These are phyloP conservation scores for Eucalyptus paniculata DNA, from an alignment of 345 rosid species.

Conservation along the genomic window DNA sequence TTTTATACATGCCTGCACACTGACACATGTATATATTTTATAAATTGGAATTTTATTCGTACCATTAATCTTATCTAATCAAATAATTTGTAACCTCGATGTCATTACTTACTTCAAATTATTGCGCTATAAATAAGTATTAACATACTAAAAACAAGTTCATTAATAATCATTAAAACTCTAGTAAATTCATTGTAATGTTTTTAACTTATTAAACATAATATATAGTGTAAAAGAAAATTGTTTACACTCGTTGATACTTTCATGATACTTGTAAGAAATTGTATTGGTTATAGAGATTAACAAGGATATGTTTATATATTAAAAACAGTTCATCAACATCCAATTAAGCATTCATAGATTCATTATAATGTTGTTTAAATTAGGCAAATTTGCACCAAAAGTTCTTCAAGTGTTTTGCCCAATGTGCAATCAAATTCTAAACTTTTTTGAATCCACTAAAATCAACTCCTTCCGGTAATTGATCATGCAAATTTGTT, in stretches of 20 bases:
- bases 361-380: no score
- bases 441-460: no score
- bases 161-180: not conserved
- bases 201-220: not conserved
- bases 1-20: not conserved
- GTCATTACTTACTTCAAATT: not conserved
- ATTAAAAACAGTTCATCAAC: no score
- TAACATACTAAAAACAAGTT: not conserved
- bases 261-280: not conserved
- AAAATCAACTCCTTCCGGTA: no score
- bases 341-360: no score
- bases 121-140: no score
- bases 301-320: not conserved
- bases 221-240: not conserved
- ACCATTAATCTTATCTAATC: not conserved
- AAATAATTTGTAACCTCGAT: not conserved
- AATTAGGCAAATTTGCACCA: no score
- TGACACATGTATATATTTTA: not conserved
- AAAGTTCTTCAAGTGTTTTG: no score
- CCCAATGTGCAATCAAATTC: no score
- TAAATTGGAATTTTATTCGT: not conserved
- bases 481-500: no score
- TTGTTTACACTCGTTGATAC: not conserved
- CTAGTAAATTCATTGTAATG: not conserved
- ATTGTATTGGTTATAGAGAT: not conserved